Conservation (phyloP, 1,139 yeast genomes). For the Blastobotrys elegans region DNA sequence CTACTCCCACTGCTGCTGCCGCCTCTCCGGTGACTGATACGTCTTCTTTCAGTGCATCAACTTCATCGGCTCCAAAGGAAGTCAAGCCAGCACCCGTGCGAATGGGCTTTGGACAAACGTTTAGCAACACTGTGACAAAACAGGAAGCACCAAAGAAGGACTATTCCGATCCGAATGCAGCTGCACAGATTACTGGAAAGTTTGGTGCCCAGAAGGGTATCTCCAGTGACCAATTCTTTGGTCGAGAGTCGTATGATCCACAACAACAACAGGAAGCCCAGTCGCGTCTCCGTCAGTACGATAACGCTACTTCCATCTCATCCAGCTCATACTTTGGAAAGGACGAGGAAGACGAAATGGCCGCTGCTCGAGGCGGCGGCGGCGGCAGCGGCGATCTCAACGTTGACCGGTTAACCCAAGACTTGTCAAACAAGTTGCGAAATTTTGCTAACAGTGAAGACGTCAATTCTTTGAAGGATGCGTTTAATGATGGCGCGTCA, state of each 20-base stretch:
- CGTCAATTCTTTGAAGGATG: conserved; percentile 80
- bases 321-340: conserved; percentile 92
- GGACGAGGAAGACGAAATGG: conserved; percentile 49
- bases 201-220: conserved; percentile 90
- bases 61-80: conserved; percentile 27
- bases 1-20: background rate
- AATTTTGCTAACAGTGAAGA: conserved; percentile 77
- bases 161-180: conserved; percentile 38
- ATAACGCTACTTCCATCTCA: conserved; percentile 86
- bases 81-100: conserved; percentile 23
- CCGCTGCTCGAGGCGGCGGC: conserved; percentile 28
- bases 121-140: conserved; percentile 27
- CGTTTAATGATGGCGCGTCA: conserved; percentile 91
- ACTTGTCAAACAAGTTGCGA: conserved; percentile 61
- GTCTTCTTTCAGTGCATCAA: conserved; percentile 5
- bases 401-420: conserved; percentile 58
- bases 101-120: conserved; percentile 39
- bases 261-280: conserved; percentile 74
- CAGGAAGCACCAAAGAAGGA: conserved; percentile 20
- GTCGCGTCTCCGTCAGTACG: conserved; percentile 68
- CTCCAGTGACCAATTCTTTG: conserved; percentile 91
- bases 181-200: conserved; percentile 46
- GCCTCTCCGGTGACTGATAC: background rate
- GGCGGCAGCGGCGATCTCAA: conserved; percentile 30
- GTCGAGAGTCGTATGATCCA: conserved; percentile 81